Evolutionary conservation across 2,329 filamentous ascomycete species (phyloP).

Genomic region (Exophiala bonariae): DNA sequence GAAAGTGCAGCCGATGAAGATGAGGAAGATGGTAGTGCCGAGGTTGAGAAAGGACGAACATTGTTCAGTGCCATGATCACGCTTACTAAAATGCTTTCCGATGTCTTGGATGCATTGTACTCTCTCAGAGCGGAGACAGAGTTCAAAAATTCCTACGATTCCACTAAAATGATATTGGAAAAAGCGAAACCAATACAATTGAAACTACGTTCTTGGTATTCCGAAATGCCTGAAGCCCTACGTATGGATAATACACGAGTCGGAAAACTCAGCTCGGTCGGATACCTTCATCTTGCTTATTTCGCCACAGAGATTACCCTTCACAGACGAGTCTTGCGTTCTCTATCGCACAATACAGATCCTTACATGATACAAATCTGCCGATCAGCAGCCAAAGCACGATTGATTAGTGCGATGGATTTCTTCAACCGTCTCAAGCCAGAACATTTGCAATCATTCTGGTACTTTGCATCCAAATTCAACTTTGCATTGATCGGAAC

Average conservation of each 20-base stretch:
- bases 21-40: constrained; percentile 32
- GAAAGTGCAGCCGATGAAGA: constrained; percentile 31
- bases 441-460: constrained; percentile 84
- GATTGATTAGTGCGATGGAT: constrained; percentile 93
- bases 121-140: constrained; percentile 43
- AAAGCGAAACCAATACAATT: constrained; percentile 56
- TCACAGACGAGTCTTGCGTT: constrained; percentile 42
- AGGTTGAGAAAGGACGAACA: constrained; percentile 42
- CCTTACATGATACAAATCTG: constrained; percentile 77
- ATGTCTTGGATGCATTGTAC: constrained; percentile 54
- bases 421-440: constrained; percentile 92
- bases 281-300: constrained; percentile 48
- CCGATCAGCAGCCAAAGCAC: constrained; percentile 88
- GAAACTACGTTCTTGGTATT: constrained; percentile 54
- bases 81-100: constrained; percentile 53
- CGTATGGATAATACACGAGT: constrained; percentile 51
- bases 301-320: constrained; percentile 48
- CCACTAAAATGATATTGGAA: constrained; percentile 52
- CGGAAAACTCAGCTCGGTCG: constrained; percentile 38
- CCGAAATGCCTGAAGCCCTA: constrained; percentile 46
- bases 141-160: constrained; percentile 25
- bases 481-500: constrained; percentile 96
- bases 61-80: constrained; percentile 55
- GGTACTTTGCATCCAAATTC: constrained; percentile 56
- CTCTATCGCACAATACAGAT: constrained; percentile 52